A percentile compares a stretch with the other conserved stretches of the same genome.
These are phyloP conservation scores for Ophiostoma tasmaniense DNA, from an alignment of 2,329 filamentous ascomycete species.

Conservation along the genomic window DNA sequence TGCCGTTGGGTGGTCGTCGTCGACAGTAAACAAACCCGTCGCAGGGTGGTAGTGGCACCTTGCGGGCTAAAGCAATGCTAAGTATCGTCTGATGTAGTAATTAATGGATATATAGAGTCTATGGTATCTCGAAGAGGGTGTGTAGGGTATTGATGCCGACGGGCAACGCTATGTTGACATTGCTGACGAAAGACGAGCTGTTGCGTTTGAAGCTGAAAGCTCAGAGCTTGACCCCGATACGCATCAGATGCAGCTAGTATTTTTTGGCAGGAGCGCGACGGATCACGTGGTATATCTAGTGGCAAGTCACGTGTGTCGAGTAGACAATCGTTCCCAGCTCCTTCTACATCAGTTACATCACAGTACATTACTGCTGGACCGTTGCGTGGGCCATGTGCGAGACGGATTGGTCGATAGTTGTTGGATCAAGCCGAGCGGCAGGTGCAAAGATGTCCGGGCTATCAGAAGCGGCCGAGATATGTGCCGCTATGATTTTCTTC, in stretches of 20 bases:
- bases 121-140: neutral
- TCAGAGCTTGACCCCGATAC: conserved; percentile 10
- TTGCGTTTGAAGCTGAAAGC: conserved; percentile 13
- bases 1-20: neutral
- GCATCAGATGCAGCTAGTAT: conserved; percentile 1
- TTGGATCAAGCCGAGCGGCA: neutral
- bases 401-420: neutral
- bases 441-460: neutral
- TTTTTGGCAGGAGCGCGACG: neutral
- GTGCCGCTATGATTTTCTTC: neutral
- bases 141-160: neutral
- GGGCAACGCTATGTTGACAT: neutral
- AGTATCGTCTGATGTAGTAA: neutral
- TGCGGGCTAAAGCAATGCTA: neutral
- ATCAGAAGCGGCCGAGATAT: neutral
- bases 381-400: neutral
- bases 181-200: conserved; percentile 3
- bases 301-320: neutral
- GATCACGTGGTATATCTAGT: neutral
- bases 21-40: conserved; percentile 6
- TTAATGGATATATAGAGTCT: neutral
- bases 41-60: neutral
- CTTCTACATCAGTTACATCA: neutral
- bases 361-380: neutral
- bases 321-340: neutral